A percentile compares a stretch with the other conserved stretches of the same genome.
Evolutionary conservation across 73 alveolate genomes (phyloP).

Genomic region (Paramecium bursaria): DNA sequence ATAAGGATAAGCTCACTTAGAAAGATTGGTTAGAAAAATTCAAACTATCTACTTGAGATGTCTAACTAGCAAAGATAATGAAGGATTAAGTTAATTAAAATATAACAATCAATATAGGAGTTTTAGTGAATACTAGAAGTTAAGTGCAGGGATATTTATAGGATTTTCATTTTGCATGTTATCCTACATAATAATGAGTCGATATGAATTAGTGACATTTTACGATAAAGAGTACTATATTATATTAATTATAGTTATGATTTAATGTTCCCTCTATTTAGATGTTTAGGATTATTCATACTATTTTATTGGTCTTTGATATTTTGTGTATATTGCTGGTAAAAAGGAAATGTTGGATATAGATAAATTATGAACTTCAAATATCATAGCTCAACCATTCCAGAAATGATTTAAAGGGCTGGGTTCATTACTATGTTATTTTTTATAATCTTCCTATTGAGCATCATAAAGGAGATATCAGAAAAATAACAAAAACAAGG

Average conservation of each 20-base stretch:
- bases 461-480: constrained; percentile 3
- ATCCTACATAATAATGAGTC: background rate
- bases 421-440: constrained; percentile 4
- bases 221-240: constrained; percentile 1
- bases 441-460: background rate
- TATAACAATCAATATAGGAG: constrained; percentile 22
- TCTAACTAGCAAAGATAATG: background rate
- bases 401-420: constrained; percentile 10
- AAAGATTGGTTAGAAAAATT: background rate
- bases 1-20: background rate
- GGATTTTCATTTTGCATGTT: constrained; percentile 30
- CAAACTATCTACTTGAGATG: background rate
- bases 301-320: constrained; percentile 47
- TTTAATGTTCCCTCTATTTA: constrained; percentile 40
- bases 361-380: constrained; percentile 3
- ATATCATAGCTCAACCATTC: constrained; percentile 41
- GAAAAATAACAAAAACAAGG: background rate
- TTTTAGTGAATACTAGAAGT: constrained; percentile 4
- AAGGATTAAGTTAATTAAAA: background rate
- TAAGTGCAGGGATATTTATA: constrained; percentile 5
- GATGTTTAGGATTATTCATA: constrained; percentile 38
- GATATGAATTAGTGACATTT: constrained; percentile 4
- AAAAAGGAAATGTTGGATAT: constrained; percentile 58
- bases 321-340: constrained; percentile 60
- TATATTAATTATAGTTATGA: constrained; percentile 25